Evolutionary conservation across 495 filamentous ascomycete species (phyloP), one percentile per base, ranked within the genome.

Genomic region (Oidiodendron maius): DNA sequence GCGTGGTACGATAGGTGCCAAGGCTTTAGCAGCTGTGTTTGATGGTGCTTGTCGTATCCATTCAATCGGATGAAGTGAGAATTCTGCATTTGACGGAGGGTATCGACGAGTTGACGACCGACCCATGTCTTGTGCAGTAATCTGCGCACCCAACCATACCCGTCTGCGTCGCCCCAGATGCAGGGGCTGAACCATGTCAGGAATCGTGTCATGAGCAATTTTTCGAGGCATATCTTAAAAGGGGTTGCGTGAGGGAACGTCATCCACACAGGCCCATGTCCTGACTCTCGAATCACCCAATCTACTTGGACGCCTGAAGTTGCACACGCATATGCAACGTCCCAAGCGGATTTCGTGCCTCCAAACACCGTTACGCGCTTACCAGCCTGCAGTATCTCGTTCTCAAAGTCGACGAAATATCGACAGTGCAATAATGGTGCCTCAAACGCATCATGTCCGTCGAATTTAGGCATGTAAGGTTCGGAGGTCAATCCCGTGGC

Each of bases 231-330:
- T 15, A 61, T 67, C 53, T 76, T 77, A 34, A 81, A 48, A 4
- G 80, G 79, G 2, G 76, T 79, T 13, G 84, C 70, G 37, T 76
- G 72, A 5, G 82, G 64, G 2, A 81, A 81, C 38, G 77, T 67
- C 76, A 91, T 87, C 77, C 83, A 91, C 8, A 56, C 57, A 0
- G 85, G 83, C 0, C 87, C 89, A 61, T 87, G 80, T 3, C 89
- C 89, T 4, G 75, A 83, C 74, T 71, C 67, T 48, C 90, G 76
- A 50, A 95, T 89, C 22, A 95, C 68, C 87, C 81, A 88, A 52
- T 88, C 73, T 2, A 95, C 84, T 24, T 78, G 65, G 42, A 83
- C 69, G 2, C 84, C 87, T 1, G 72, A 67, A 0, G 74, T 71
- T 1, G 79, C 83, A 57, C 80, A 84, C 2, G 74, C 70, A 55